Evolutionary conservation across 2,329 filamentous ascomycete species (phyloP).

Genomic region (Exutisphaerella laricina): DNA sequence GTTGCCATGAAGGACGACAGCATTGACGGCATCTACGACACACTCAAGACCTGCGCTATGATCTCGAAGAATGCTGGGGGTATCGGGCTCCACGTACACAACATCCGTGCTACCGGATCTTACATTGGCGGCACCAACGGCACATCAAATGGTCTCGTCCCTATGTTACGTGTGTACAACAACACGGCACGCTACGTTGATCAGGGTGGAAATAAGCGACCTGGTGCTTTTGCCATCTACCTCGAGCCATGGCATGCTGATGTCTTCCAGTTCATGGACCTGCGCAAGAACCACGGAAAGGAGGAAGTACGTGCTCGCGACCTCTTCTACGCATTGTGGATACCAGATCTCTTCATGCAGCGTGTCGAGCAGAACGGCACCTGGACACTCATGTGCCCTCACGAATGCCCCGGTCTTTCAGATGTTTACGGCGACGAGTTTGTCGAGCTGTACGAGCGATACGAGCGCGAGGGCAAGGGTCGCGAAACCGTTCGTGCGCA

Average conservation of each 20-base stretch:
- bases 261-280: conserved; percentile 93
- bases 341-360: conserved; percentile 99
- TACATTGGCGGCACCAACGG: conserved; percentile 99
- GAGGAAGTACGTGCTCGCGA: conserved; percentile 96
- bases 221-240: conserved; percentile 97
- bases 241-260: conserved; percentile 98
- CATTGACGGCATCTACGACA: conserved; percentile 99
- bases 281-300: conserved; percentile 99
- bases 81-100: conserved; percentile 93
- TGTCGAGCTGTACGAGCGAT: conserved; percentile 83
- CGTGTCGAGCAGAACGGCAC: conserved; percentile 93
- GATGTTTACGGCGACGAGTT: conserved; percentile 98
- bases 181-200: conserved; percentile 99
- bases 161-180: conserved; percentile 98
- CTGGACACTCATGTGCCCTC: conserved; percentile 98
- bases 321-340: conserved; percentile 97
- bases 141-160: conserved; percentile 93
- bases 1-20: conserved; percentile 99
- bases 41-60: conserved; percentile 98
- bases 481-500: conserved; percentile 92
- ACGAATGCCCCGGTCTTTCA: conserved; percentile 88
- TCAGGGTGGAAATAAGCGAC: conserved; percentile 98
- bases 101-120: conserved; percentile 93
- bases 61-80: conserved; percentile 99
- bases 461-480: conserved; percentile 81